Evolutionary conservation across 1,284 basidiomycete genomes (phyloP), one percentile per base, ranked within the genome.

Genomic region (Leccinum ambiguum): DNA sequence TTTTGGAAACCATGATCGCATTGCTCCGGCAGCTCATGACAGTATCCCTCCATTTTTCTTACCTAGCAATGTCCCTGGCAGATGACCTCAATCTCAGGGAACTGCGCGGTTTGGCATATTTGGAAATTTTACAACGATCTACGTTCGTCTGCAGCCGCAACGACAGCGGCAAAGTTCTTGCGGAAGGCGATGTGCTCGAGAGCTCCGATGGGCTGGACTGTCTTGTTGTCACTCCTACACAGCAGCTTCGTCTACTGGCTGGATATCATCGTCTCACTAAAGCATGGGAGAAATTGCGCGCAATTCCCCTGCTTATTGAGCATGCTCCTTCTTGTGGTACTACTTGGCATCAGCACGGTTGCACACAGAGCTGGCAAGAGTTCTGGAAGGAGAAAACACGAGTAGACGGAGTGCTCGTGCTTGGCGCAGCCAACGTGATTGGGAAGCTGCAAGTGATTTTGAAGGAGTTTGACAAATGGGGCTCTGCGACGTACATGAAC

Each of bases 331-430:
- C 83, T 5, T 90, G 89, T 69, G 82, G 82, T 36, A 81, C 86
- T 21, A 86, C 84, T 13, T 91, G 87, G 88, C 86, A 89, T 68
- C 86, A 87, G 69, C 83, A 86, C 66, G 82, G 84, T 21, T 91
- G 89, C 69, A 82, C 81, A 21, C 86, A 88, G 73, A 84, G 82
- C 61, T 89, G 86, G 86, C 70, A 82, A 16, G 86, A 88, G 62
- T 89, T 88, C 69, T 89, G 87, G 87, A 86, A 85, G 71, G 87
- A 89, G 65, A 87, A 85, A 72, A 82, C 86, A n/a, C 80, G 80
- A 69, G 79, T 82, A 56, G 88, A 90, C 50, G 72, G 79, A 3
- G 82, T 91, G 30, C 77, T 90, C 43, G 74, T 77, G 18, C 77
- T 87, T 4, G 85, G 83, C 5, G 73, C 84, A 4, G 86, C 87